Percentiles rank a stretch among this genome's conserved stretches.
Evolutionary conservation across 2,329 filamentous ascomycete genomes (phyloP).

Genomic region (Coniochaeta sp.): DNA sequence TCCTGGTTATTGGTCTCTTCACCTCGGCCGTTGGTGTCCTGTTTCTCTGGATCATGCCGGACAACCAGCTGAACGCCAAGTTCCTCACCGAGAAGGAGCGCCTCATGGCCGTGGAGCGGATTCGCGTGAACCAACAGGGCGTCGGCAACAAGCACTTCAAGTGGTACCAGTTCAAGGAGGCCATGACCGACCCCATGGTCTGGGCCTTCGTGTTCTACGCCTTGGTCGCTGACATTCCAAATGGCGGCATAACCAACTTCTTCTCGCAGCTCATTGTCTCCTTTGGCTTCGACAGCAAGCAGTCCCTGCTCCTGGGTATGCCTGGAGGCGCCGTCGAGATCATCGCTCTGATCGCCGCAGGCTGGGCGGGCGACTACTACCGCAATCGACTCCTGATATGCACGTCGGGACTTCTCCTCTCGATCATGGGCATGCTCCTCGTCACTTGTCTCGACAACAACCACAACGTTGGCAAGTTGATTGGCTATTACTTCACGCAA

Average conservation of each 20-base stretch:
- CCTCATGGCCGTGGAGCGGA: conserved; percentile 43
- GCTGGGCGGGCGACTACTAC: conserved; percentile 47
- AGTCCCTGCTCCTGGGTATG: conserved; percentile 58
- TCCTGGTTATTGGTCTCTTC: conserved; percentile 45
- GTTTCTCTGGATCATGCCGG: conserved; percentile 42
- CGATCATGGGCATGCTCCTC: conserved; percentile 56
- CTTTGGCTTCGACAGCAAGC: conserved; percentile 57
- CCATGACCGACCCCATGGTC: conserved; percentile 27
- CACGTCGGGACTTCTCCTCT: conserved; percentile 39
- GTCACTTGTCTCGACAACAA: conserved; percentile 53
- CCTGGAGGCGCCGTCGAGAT: conserved; percentile 58
- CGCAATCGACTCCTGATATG: conserved; percentile 51
- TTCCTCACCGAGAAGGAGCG: conserved; percentile 53
- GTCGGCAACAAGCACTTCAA: conserved; percentile 64
- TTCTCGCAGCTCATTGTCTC: conserved; percentile 34
- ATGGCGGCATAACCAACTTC: conserved; percentile 27
- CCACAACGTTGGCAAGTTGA: conserved; percentile 51
- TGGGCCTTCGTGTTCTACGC: conserved; percentile 28
- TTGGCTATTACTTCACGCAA: conserved; percentile 60
- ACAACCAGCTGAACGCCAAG: conserved; percentile 30
- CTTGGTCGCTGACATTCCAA: conserved; percentile 28
- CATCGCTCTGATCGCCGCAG: conserved; percentile 18
- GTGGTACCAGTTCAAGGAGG: conserved; percentile 47
- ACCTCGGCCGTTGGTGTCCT: conserved; percentile 39
- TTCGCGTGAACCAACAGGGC: conserved; percentile 60